phyloP scores from a whole-genome alignment of 1,284 basidiomycete species.

The Ceratobasidium sp. region DNA sequence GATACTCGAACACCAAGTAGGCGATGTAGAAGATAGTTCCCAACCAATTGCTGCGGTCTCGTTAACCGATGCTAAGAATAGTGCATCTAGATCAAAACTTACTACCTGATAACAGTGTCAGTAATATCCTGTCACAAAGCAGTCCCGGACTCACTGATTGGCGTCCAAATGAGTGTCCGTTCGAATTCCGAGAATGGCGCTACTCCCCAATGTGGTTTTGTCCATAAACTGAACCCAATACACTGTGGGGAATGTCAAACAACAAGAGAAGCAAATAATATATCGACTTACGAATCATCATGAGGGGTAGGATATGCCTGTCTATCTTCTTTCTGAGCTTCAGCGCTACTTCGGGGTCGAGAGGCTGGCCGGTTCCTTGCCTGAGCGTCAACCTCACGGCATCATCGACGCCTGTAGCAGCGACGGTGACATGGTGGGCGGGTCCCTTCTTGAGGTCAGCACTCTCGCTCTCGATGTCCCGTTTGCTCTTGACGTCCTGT shows the following conservation, averaged over 20 bases:
- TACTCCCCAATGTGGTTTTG: constrained; percentile 43
- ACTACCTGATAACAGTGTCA: constrained; percentile 32
- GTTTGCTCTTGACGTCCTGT: constrained; percentile 29
- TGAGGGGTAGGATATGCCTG: constrained; percentile 46
- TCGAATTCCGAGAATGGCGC: constrained; percentile 48
- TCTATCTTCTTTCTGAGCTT: constrained; percentile 47
- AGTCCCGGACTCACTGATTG: constrained; percentile 44
- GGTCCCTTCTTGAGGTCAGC: constrained; percentile 33
- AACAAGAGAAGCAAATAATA: neutral
- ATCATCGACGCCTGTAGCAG: constrained; percentile 29
- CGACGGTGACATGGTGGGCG: constrained; percentile 36
- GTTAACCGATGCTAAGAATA: neutral
- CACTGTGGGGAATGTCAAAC: constrained; percentile 9
- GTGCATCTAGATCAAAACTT: neutral
- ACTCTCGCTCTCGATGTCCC: constrained; percentile 34
- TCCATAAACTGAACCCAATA: constrained; percentile 48
- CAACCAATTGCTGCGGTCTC: constrained; percentile 46
- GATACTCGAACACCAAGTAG: constrained; percentile 49
- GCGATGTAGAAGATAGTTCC: constrained; percentile 51
- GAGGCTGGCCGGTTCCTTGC: constrained; percentile 3
- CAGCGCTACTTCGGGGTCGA: constrained; percentile 44
- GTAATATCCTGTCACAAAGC: neutral
- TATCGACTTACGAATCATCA: constrained; percentile 46
- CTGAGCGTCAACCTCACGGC: constrained; percentile 15
- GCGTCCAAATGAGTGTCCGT: constrained; percentile 47